Conservation (phyloP, 495 filamentous ascomycete genomes). For the Clohesyomyces aquaticus region DNA sequence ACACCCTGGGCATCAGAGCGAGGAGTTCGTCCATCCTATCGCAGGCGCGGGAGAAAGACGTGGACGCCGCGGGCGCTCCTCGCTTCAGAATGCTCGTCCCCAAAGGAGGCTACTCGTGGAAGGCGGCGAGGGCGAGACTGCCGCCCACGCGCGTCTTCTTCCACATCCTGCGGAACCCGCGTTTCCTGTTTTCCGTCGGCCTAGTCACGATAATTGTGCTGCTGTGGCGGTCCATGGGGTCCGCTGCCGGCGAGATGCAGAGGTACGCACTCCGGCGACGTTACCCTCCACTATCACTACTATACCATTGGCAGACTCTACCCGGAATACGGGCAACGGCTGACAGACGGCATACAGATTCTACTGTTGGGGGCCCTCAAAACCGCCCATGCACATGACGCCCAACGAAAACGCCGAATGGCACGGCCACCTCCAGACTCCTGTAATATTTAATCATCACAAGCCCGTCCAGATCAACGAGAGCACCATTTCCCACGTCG, state of each 20-base stretch:
- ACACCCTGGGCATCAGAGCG: conserved; percentile 28
- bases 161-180: conserved; percentile 74
- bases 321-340: neutral
- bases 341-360: conserved; percentile 63
- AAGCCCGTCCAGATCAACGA: conserved; percentile 81
- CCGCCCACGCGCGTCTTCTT: conserved; percentile 82
- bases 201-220: conserved; percentile 74
- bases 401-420: conserved; percentile 87
- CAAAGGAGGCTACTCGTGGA: conserved; percentile 85
- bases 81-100: conserved; percentile 68
- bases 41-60: conserved; percentile 20
- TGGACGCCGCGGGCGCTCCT: conserved; percentile 16
- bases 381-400: conserved; percentile 91
- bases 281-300: no score
- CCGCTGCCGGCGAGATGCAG: conserved; percentile 85
- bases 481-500: conserved; percentile 71
- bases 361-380: conserved; percentile 93
- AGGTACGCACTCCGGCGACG: conserved; percentile 60
- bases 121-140: conserved; percentile 78
- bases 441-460: conserved; percentile 95
- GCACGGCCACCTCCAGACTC: conserved; percentile 85
- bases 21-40: conserved; percentile 25
- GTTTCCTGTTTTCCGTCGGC: conserved; percentile 76
- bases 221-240: conserved; percentile 86
- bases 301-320: no score